Percentiles rank a stretch among this genome's conserved stretches.
These are phyloP conservation scores for Trichoderma koningiopsis DNA, from an alignment of 2,329 filamentous ascomycete species.

Conservation along the genomic window DNA sequence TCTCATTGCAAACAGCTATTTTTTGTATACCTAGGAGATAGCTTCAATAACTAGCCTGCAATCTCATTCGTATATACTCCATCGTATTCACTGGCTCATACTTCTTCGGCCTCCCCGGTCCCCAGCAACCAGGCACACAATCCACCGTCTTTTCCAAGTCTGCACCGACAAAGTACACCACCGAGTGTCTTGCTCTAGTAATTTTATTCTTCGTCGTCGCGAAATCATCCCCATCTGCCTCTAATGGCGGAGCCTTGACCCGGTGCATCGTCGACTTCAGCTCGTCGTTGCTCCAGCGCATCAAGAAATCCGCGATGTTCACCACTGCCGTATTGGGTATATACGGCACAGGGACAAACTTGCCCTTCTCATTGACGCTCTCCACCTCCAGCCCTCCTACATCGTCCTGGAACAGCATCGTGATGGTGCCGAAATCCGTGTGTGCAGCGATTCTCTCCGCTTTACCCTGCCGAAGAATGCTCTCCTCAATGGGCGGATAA, in stretches of 20 bases:
- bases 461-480: constrained; percentile 33
- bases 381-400: constrained; percentile 51
- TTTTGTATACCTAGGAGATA: background rate
- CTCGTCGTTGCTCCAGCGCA: constrained; percentile 44
- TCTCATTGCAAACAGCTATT: background rate
- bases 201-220: constrained; percentile 40
- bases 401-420: constrained; percentile 50
- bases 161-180: constrained; percentile 60
- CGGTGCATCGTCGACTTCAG: constrained; percentile 41
- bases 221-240: constrained; percentile 15
- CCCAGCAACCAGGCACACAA: constrained; percentile 51
- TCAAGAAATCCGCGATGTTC: constrained; percentile 44
- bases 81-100: constrained; percentile 47
- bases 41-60: constrained; percentile 29
- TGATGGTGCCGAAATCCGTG: constrained; percentile 45
- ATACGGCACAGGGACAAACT: constrained; percentile 38
- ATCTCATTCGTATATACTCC: constrained; percentile 36
- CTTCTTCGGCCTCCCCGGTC: constrained; percentile 47
- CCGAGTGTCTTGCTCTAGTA: constrained; percentile 57
- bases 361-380: constrained; percentile 38
- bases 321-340: constrained; percentile 42
- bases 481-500: constrained; percentile 43
- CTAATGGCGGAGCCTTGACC: constrained; percentile 45
- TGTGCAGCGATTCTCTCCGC: constrained; percentile 35
- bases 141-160: constrained; percentile 54